A percentile compares a stretch with the other conserved stretches of the same genome.
Conservation (phyloP, 2,329 filamentous ascomycete species). For the Ceratocystis albifundus region DNA sequence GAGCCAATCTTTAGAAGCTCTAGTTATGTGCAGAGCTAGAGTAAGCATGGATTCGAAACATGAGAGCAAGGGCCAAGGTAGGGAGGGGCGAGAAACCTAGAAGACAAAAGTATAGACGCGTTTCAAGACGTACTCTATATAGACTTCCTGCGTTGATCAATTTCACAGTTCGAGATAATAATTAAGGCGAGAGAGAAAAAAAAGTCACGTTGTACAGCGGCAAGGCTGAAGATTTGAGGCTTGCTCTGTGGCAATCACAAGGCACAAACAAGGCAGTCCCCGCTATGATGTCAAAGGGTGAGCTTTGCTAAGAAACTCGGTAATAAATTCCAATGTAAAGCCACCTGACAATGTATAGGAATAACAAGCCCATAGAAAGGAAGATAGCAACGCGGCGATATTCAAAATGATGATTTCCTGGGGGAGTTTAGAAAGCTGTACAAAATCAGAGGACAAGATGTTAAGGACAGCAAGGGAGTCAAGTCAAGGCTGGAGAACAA, state of each 20-base stretch:
- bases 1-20: neutral
- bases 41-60: neutral
- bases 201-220: neutral
- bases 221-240: conserved; percentile 10
- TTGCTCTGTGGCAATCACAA: conserved; percentile 12
- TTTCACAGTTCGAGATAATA: neutral
- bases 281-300: conserved; percentile 23
- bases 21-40: neutral
- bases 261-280: conserved; percentile 12
- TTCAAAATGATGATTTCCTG: neutral
- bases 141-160: neutral
- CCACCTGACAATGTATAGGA: neutral
- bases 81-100: neutral
- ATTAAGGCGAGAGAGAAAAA: neutral
- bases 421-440: neutral
- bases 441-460: neutral
- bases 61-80: neutral
- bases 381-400: neutral
- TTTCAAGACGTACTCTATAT: neutral
- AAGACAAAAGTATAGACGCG: neutral
- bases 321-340: neutral
- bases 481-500: neutral
- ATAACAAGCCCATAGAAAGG: neutral
- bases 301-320: neutral
- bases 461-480: neutral